phyloP scores from a whole-genome alignment of 495 filamentous ascomycete genomes.

The Lichenothelia convexa region DNA sequence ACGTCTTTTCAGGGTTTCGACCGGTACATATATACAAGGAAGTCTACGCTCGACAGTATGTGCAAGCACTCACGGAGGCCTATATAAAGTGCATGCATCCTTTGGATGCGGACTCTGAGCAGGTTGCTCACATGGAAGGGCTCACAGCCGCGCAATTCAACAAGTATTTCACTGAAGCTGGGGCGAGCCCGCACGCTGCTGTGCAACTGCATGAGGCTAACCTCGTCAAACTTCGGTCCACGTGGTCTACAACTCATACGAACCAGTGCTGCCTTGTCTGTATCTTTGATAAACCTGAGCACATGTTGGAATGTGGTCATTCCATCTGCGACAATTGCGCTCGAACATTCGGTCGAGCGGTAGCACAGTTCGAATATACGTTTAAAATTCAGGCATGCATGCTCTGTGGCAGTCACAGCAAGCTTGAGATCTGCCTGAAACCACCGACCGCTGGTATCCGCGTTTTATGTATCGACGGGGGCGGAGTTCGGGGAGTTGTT shows the following conservation, averaged over 20 bases:
- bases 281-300: constrained; percentile 13
- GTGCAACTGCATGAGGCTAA: not conserved
- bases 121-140: too few relatives aligned
- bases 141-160: too few relatives aligned
- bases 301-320: constrained; percentile 17
- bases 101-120: too few relatives aligned
- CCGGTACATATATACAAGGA: too few relatives aligned
- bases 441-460: constrained; percentile 18
- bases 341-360: constrained; percentile 11
- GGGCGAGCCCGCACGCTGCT: too few relatives aligned
- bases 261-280: constrained; percentile 13
- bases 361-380: constrained; percentile 8
- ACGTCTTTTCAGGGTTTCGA: too few relatives aligned
- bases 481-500: constrained; percentile 19
- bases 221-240: not conserved
- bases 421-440: constrained; percentile 12
- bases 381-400: constrained; percentile 13
- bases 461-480: constrained; percentile 23
- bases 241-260: not conserved
- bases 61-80: too few relatives aligned
- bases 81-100: too few relatives aligned
- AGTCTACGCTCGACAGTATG: too few relatives aligned
- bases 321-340: constrained; percentile 18
- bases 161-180: too few relatives aligned
- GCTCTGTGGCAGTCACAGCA: constrained; percentile 2